Base-by-base conservation (phyloP, 2,329 filamentous ascomycete species). In the Daldinia sp. region DNA sequence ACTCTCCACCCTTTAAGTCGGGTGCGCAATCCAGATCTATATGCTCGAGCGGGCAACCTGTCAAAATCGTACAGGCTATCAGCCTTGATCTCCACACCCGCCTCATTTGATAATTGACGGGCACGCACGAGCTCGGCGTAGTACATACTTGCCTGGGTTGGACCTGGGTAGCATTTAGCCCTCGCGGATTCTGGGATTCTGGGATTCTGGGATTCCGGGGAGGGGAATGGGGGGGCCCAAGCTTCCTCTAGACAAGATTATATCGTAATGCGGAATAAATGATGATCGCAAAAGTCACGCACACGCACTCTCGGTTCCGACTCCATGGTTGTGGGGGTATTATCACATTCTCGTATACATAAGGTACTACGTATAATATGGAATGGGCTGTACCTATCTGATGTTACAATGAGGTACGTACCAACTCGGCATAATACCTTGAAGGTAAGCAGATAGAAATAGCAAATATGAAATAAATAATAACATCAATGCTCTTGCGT, bases 331-430 rank as follows among this genome's bases (percentile, higher is more conserved):
- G 62, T 47, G 65, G 62, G 63, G 65, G 63, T 50, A 63, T 63
- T 68, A 66, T 67, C 57, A 63, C 61, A 67, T 60, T 67, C 66
- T 66, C 64, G 63, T 64, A 66, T 66, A 66, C 63, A 63, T 62
- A 54, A 41, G 25, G 45, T 30, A 48, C 50, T 53, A 43, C 47
- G 35, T 50, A 32, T 35, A 50, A 50, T 48, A 48, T 30, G 8
- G 5, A n/a, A n/a, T n/a, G n/a, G n/a, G n/a, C n/a, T n/a, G n/a
- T n/a, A n/a, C n/a, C 21, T 41, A 52, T 49, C 49, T 66, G 56
- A 57, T 63, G 50, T 67, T 67, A 63, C 63, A 64, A 32, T 56
- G 49, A 61, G 64, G 64, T 64, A 66, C 60, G 56, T 59, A 63
- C 43, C 57, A 50, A 32, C 35, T 41, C 41, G 32, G 41, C 47